These are phyloP conservation scores for Chamaecyparis obtusa DNA, from an alignment of 75 land plant species.

Conservation along the genomic window DNA sequence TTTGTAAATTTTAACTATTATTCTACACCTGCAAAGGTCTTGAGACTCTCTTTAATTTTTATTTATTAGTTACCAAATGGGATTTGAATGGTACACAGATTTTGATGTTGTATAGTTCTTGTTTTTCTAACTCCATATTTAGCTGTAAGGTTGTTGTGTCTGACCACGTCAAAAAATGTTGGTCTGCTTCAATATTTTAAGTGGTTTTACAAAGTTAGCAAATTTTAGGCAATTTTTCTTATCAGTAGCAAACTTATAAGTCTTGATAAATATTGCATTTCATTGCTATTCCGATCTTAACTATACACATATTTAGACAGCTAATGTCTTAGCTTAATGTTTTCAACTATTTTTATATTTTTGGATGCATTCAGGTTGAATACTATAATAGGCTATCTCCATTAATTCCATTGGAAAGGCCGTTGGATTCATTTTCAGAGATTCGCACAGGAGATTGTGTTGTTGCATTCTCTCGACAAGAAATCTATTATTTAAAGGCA, in stretches of 20 bases:
- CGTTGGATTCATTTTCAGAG: conserved; percentile 59
- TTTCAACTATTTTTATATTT: not conserved
- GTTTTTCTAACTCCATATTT: not conserved
- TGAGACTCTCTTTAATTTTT: not conserved
- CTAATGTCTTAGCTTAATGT: not conserved
- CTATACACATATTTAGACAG: not conserved
- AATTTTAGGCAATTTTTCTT: not conserved
- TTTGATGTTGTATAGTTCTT: not conserved
- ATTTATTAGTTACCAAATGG: not conserved
- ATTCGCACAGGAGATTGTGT: conserved; percentile 75
- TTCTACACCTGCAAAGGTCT: not conserved
- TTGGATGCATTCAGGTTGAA: conserved; percentile 38
- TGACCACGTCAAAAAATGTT: not conserved
- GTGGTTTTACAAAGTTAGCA: not conserved
- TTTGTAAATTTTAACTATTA: not conserved
- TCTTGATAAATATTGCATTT: not conserved
- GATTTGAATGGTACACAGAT: not conserved
- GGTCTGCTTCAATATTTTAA: not conserved
- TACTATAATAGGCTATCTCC: conserved; percentile 82
- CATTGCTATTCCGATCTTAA: not conserved
- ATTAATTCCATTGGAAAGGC: conserved; percentile 46
- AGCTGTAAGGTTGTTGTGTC: conserved; percentile 1
- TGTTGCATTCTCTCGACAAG: conserved; percentile 75
- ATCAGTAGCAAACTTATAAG: not conserved
- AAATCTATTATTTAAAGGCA: conserved; percentile 72